phyloP scores from a whole-genome alignment of 306 rosid genomes.

The Calophaca sinica region DNA sequence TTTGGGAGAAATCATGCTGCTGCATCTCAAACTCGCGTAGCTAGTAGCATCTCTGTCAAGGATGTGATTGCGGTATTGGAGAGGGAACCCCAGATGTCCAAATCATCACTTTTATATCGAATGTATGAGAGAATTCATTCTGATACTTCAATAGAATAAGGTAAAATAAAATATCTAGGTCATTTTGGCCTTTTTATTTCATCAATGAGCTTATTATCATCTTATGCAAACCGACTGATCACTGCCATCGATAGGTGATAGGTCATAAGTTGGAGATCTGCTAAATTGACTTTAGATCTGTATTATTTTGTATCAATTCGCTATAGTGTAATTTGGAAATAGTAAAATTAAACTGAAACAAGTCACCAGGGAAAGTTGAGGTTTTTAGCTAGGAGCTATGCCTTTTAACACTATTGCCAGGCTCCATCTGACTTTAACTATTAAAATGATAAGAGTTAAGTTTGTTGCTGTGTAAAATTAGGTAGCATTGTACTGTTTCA shows the following conservation, averaged over 20 bases:
- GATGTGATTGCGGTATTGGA: constrained; percentile 89
- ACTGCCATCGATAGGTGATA: neutral
- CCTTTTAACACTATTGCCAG: neutral
- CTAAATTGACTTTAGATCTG: constrained; percentile 3
- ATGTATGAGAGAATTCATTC: constrained; percentile 68
- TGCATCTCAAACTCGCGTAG: constrained; percentile 59
- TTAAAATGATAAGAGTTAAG: neutral
- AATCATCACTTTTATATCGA: constrained; percentile 70
- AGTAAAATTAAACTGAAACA: constrained; percentile 16
- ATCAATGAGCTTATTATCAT: constrained; percentile 1
- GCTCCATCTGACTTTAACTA: constrained; percentile 7
- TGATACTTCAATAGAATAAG: constrained; percentile 55
- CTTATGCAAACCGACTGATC: neutral
- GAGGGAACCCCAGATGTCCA: constrained; percentile 94
- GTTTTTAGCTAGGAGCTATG: constrained; percentile 14
- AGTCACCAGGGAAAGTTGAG: neutral
- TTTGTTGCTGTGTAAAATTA: constrained; percentile 24
- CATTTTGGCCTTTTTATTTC: constrained; percentile 19
- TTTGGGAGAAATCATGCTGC: constrained; percentile 65
- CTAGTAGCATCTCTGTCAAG: constrained; percentile 72
- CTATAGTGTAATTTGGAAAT: constrained; percentile 26
- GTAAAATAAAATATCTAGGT: constrained; percentile 23
- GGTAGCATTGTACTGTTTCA: constrained; percentile 17
- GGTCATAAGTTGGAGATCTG: neutral
- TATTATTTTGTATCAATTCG: constrained; percentile 5